Evolutionary conservation across 257 asterid species (phyloP), one percentile per base, ranked within the genome.

Genomic region (Nicotiana knightiana): DNA sequence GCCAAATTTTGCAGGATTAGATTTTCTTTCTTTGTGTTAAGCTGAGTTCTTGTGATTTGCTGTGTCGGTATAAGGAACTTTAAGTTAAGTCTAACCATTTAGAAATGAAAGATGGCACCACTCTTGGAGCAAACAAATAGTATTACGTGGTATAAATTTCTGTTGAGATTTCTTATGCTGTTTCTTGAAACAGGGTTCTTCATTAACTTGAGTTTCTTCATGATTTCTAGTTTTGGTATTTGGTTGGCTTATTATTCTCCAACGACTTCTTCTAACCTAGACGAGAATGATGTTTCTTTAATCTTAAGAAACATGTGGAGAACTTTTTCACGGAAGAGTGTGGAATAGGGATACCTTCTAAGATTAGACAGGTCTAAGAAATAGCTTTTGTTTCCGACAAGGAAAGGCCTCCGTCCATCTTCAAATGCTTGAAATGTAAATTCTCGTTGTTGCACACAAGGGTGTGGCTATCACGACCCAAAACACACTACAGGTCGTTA

Each of bases 1-100:
- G 80, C 85, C 86, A 85, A 89, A 66, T 93, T 91, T 92, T 93
- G 96, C 91, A 88, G 94, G 91, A 83, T 78, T 89, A 91, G 92
- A 85, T 76, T 81, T 81, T 39, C 62, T 80, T 79, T 26, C 10
- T 55, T n/a, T 26, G 54, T 62, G 54, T 77, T n/a, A 48, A 46
- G 7, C 51, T 28, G 28, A 28, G 66, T 59, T 63, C 39, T 58
- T 46, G 66, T 82, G 75, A 7, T 59, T 43, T 39, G 57, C 39
- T 79, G 63, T 48, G 48, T 80, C 28, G 16, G 83, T 46, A 26
- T 26, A 62, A 79, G 71, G 82, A 55, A 46, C 62, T 46, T 63
- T 18, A 63, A 16, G 15, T 5, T 57, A 59, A 78, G 83, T 80
- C 32, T 28, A 37, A 16, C 83, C 24, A 30, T 63, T 80, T 64